These are phyloP conservation scores for Oenanthe javanica DNA, from an alignment of 140 eudicot genomes.

Conservation along the genomic window DNA sequence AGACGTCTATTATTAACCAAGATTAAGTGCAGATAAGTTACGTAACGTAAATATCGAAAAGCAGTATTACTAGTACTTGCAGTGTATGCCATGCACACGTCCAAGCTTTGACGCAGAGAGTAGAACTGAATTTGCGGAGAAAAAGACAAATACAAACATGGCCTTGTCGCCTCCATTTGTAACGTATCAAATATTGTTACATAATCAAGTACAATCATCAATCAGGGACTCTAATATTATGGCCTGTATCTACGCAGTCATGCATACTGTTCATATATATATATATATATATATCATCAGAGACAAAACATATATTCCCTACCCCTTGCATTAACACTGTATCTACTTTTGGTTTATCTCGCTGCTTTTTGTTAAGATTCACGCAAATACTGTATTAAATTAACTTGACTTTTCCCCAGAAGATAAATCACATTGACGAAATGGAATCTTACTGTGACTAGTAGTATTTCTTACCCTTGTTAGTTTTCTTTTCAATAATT, in stretches of 20 bases:
- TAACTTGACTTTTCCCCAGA: neutral
- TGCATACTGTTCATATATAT: neutral
- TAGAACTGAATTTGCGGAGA: slow-evolving; percentile 16
- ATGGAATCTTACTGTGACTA: no score
- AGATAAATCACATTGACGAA: neutral
- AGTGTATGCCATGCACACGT: slow-evolving; percentile 43
- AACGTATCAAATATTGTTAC: slow-evolving; percentile 7
- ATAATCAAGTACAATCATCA: neutral
- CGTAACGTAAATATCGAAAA: neutral
- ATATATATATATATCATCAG: neutral
- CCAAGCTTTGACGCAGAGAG: slow-evolving; percentile 17
- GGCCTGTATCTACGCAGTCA: neutral
- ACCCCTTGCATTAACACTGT: neutral
- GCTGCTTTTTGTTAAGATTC: neutral
- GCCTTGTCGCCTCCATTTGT: slow-evolving; percentile 13
- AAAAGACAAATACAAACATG: slow-evolving; percentile 17
- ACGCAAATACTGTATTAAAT: neutral
- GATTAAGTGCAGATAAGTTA: neutral
- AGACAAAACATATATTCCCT: slow-evolving; percentile 4
- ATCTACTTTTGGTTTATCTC: neutral
- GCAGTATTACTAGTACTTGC: neutral
- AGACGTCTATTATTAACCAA: neutral
- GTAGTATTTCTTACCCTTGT: no score
- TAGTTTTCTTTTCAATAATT: no score
- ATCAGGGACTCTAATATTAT: neutral